Percentiles rank a stretch among this genome's conserved stretches.
phyloP scores from a whole-genome alignment of 768 basidiomycete genomes.

The Scleroderma bovista region DNA sequence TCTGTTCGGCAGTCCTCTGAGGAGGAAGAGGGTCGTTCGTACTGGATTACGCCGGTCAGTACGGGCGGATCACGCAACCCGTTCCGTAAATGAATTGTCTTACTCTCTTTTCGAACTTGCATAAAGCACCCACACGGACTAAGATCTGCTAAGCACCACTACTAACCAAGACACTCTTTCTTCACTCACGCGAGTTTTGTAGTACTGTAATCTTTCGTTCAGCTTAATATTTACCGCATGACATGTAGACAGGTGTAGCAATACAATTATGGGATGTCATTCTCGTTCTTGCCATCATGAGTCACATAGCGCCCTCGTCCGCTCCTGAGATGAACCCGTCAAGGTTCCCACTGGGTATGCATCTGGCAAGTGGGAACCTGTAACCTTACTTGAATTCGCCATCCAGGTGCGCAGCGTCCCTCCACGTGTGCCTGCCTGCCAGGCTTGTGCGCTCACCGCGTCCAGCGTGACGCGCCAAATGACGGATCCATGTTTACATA shows the following conservation, averaged over 20 bases:
- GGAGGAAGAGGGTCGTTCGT: slow-evolving; percentile 30
- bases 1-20: slow-evolving; percentile 36
- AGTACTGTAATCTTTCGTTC: slow-evolving; percentile 6
- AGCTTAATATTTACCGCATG: slow-evolving; percentile 9
- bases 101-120: slow-evolving; percentile 1
- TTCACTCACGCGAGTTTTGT: slow-evolving; percentile 11
- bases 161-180: neutral
- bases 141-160: too few species aligned
- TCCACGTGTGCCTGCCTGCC: slow-evolving; percentile 23
- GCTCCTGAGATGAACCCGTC: neutral
- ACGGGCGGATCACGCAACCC: slow-evolving; percentile 51
- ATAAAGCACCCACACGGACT: neutral
- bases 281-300: too few species aligned
- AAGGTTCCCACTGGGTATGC: neutral
- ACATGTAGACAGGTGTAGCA: slow-evolving; percentile 4
- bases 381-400: neutral
- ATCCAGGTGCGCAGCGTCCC: neutral
- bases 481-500: neutral
- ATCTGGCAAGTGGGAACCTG: slow-evolving; percentile 1
- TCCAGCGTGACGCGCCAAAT: neutral
- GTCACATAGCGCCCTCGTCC: neutral
- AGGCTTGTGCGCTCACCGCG: neutral
- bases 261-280: neutral
- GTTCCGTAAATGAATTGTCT: slow-evolving; percentile 37
- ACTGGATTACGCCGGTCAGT: slow-evolving; percentile 37